A percentile compares a stretch with the other conserved stretches of the same genome.
Evolutionary conservation across 768 basidiomycete species (phyloP).

Genomic region (Suillus hirtellus): DNA sequence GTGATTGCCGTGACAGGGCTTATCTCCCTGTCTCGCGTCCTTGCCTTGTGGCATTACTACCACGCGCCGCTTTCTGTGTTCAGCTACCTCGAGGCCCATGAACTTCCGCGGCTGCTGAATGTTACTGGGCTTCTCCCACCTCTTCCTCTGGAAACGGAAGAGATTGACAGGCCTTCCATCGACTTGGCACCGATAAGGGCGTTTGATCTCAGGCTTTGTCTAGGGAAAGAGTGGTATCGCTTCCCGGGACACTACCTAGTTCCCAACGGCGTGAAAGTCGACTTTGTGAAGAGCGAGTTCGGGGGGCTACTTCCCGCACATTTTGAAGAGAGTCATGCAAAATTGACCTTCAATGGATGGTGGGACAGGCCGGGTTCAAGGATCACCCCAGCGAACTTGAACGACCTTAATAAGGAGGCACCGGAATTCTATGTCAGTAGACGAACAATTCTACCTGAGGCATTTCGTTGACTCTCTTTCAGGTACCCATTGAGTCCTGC

Average conservation of each 20-base stretch:
- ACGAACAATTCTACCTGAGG: slow-evolving; percentile 7
- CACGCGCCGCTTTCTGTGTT: slow-evolving; percentile 80
- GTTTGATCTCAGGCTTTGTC: slow-evolving; percentile 77
- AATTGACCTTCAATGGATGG: slow-evolving; percentile 14
- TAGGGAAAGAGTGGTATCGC: slow-evolving; percentile 95
- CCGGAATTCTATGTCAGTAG: slow-evolving; percentile 70
- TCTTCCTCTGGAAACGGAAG: slow-evolving; percentile 41
- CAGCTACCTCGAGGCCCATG: slow-evolving; percentile 68
- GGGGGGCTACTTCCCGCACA: slow-evolving; percentile 85
- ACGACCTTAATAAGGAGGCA: slow-evolving; percentile 87
- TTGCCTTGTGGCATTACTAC: slow-evolving; percentile 87
- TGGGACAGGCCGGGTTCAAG: slow-evolving; percentile 57
- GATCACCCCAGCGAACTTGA: slow-evolving; percentile 63
- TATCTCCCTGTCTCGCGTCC: slow-evolving; percentile 76
- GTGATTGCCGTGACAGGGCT: slow-evolving; percentile 65
- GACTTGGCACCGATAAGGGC: slow-evolving; percentile 68
- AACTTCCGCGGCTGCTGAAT: slow-evolving; percentile 83
- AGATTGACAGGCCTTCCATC: slow-evolving; percentile 48
- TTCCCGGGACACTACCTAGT: slow-evolving; percentile 91
- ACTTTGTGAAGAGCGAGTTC: slow-evolving; percentile 92
- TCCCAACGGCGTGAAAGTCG: slow-evolving; percentile 78
- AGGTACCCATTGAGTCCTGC: slow-evolving; percentile 75
- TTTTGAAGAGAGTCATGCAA: slow-evolving; percentile 45
- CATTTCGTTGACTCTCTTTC: slow-evolving; percentile 11
- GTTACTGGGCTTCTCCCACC: slow-evolving; percentile 61